Evolutionary conservation across 2,329 filamentous ascomycete species (phyloP), one percentile per base, ranked within the genome.

Genomic region (Alternaria brassicicola): DNA sequence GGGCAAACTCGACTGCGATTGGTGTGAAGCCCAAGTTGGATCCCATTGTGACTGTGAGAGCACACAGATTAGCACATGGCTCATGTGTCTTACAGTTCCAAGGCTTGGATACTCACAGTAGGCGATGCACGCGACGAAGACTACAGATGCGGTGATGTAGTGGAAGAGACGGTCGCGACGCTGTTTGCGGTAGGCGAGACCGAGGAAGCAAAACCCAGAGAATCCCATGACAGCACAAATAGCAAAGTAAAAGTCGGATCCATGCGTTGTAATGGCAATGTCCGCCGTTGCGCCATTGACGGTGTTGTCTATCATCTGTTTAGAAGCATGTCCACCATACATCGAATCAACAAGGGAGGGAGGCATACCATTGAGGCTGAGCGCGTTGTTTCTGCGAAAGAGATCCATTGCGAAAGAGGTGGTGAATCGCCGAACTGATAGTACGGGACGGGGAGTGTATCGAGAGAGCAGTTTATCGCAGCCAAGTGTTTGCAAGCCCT

Each of bases 211-310:
- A 17, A 89, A 71, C 1, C 84, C 86, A 0, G 83, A 73, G 3
- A 82, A 58, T 2, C 78, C 82, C 86, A 89, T 89, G 45, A 87
- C 73, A 1, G 86, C 83, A 61, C 81, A 85, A 15, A 89, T 83
- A 7, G 87, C 78, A 76, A 84, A 90, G 69, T 88, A 88, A 79
- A 84, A 88, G 71, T 88, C 81, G 1, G 85, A 88, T 13, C 86
- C 88, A 68, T 76, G 84, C 17, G 74, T 78, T 10, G 86, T 88
- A 66, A 89, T 87, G 62, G 79, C 78, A 38, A 89, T 83, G 67
- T 88, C 80, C 15, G 82, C 82, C 2, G 66, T 71, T 7, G 48
- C 57, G 59, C 82, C 83, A 60, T 81, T 82, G 57, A 81, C 80
- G 13, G 78, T 78, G 58, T 79, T 78, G 61, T 65, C 78, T 79